Percentiles rank a stretch among this genome's conserved stretches.
These are phyloP conservation scores for Blastomyces gilchristii DNA, from an alignment of 2,329 filamentous ascomycete species.

Conservation along the genomic window DNA sequence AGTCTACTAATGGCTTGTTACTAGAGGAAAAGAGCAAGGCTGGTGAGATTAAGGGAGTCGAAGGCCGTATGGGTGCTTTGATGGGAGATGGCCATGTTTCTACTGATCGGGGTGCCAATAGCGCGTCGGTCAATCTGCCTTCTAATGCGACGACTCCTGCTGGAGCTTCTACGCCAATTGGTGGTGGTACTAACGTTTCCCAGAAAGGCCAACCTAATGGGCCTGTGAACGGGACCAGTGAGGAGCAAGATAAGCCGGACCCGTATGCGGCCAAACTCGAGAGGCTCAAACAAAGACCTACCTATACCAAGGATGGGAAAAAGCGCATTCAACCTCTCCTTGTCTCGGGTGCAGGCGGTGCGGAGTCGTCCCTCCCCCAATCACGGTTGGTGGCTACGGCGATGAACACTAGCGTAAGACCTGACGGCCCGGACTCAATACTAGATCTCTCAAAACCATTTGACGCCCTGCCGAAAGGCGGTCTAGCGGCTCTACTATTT, in stretches of 20 bases:
- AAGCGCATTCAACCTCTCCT: constrained; percentile 88
- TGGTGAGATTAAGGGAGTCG: constrained; percentile 76
- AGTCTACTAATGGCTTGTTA: constrained; percentile 78
- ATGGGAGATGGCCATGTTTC: constrained; percentile 71
- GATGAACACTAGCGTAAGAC: constrained; percentile 51
- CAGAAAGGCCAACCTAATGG: constrained; percentile 31
- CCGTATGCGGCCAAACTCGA: constrained; percentile 51
- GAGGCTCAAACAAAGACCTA: constrained; percentile 78
- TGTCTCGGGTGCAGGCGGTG: constrained; percentile 78
- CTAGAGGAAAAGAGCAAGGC: constrained; percentile 88
- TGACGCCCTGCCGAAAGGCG: constrained; percentile 83
- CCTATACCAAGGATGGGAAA: constrained; percentile 91
- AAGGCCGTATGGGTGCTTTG: constrained; percentile 94
- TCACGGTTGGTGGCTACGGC: constrained; percentile 74
- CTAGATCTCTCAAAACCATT: constrained; percentile 89
- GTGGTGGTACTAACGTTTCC: constrained; percentile 12
- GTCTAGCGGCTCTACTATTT: constrained; percentile 71
- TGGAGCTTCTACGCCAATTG: constrained; percentile 24
- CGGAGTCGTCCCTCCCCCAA: constrained; percentile 79
- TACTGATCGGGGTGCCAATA: constrained; percentile 44
- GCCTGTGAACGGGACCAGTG: constrained; percentile 19
- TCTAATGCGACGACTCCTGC: constrained; percentile 38
- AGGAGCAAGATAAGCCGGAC: constrained; percentile 30
- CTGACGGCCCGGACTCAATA: constrained; percentile 67
- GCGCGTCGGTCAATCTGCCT: constrained; percentile 26